Evolutionary conservation across 768 basidiomycete species (phyloP), one percentile per base, ranked within the genome.

Genomic region (Leucocoprinus sp.): DNA sequence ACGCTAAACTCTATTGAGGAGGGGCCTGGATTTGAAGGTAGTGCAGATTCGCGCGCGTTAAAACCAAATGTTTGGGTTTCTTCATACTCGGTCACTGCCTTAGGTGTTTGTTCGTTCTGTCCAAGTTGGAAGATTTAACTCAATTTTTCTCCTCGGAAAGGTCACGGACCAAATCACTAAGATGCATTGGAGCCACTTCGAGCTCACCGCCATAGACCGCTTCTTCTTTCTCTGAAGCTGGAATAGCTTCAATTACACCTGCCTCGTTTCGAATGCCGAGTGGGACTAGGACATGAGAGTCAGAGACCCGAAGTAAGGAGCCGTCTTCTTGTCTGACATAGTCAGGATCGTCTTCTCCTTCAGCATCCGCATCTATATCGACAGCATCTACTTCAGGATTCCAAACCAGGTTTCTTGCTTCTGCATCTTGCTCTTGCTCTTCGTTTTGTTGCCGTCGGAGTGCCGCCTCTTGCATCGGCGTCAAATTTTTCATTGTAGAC

Each of bases 351-450:
- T 74, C 74, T 41, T 84, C 81, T 7, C 77, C 77, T 8, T 76
- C 71, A 5, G 76, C 80, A 56, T 85, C 82, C 11, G 57, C 53
- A 43, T 79, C 80, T 15, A 61, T 54, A 2, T 63, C 59, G 17
- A 67, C 69, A 29, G 80, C 76, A 9, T 71, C 72, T 48, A 66
- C 64, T 49, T 76, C 76, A 5, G 62, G 71, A 17, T 75, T 70
- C 85, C 86, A 91, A 7, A 80, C 75, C 19, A 88, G 61, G 37
- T 71, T 77, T 48, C 88, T 72, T 8, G 65, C 60, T 23, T 68
- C 56, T 1, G 86, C 84, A 48, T 89, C 87, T 50, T 69, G 64
- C 43, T 62, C 63, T 56, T 87, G 85, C 23, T 71, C 66, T 48
- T 82, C 75, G 1, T 68, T 68, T 58, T 86, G 75, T 31, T 77